phyloP scores from a whole-genome alignment of 768 basidiomycete genomes.

The Strobilomyces dryophilus region DNA sequence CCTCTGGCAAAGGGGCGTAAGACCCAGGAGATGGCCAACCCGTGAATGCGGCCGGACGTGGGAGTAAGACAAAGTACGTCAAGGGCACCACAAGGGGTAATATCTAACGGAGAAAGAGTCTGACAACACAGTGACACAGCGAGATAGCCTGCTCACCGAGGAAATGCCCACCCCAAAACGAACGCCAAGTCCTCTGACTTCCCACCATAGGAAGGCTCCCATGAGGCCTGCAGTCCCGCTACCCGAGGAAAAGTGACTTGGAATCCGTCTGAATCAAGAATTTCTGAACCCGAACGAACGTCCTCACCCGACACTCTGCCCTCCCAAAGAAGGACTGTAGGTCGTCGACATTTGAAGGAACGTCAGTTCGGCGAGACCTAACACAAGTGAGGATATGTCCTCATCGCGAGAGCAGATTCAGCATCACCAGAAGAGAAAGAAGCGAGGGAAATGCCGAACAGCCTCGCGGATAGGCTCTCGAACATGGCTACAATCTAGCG shows the following conservation, averaged over 20 bases:
- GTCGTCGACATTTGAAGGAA: constrained; percentile 89
- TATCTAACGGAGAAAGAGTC: constrained; percentile 42
- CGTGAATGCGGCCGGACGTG: constrained; percentile 50
- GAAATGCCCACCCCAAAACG: constrained; percentile 78
- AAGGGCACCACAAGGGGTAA: constrained; percentile 79
- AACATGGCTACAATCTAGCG: constrained; percentile 45
- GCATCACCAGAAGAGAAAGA: constrained; percentile 73
- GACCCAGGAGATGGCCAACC: constrained; percentile 33
- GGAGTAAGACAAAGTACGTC: constrained; percentile 75
- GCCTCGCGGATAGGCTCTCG: no score
- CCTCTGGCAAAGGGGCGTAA: constrained; percentile 38
- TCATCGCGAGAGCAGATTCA: neutral
- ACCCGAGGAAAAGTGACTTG: constrained; percentile 86
- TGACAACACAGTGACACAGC: neutral
- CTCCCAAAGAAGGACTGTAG: constrained; percentile 65
- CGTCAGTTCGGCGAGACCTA: constrained; percentile 90
- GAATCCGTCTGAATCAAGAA: neutral
- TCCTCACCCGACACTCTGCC: constrained; percentile 75
- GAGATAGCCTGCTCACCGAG: constrained; percentile 47
- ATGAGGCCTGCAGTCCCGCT: constrained; percentile 93
- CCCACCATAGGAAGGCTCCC: constrained; percentile 95
- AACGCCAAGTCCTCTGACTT: constrained; percentile 81
- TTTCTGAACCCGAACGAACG: neutral
- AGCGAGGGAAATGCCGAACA: no score
- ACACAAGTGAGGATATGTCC: constrained; percentile 3